Base-by-base conservation (phyloP, 1,284 basidiomycete species). In the Malassezia dermatis region DNA sequence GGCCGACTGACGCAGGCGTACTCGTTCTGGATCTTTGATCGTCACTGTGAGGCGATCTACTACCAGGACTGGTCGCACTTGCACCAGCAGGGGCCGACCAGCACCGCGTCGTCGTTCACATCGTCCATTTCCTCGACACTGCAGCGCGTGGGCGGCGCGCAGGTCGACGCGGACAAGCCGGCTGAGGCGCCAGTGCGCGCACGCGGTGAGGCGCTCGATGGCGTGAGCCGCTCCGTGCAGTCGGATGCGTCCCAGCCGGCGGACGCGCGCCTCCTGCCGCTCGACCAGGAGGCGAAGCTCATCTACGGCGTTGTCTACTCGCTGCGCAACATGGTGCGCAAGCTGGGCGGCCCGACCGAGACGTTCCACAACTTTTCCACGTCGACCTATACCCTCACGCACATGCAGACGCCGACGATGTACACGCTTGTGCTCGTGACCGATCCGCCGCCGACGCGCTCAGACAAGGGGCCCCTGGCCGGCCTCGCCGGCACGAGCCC, bases 271-370 rank as follows among this genome's bases (percentile, higher is more conserved):
- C 35, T 37, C 21, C 61, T 74, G 1, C 80, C 91, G 4, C 95
- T 99, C 63, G 91, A 98, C 71, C 93, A 99, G 76, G 91, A 99
- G 76, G 85, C 87, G 1, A 99, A 99, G 76, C 81, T 98, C 51
- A 90, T 98, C 0, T 98, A 96, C 72, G 94, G 94, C 57, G 87
- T 98, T 41, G 81, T 98, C 17, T 79, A 95, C 51, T 93, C 89
- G 7, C 75, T 98, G 62, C 78, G 89, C 51, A 93, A 90, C 75
- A 91, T 98, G 88, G 80, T 91, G 70, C 91, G 86, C 78, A 96
- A 94, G 77, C 76, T 99, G 8, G 66, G 66, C 11, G 68, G 65
- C 46, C 58, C 12, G 15, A 6, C 24, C 13, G 90, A 94, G 76
- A 82, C 84, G 54, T 95, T 96, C 77, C 84, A 86, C 40, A 85